Evolutionary conservation across 768 basidiomycete genomes (phyloP).

Genomic region (Xerocomus potaroensis): DNA sequence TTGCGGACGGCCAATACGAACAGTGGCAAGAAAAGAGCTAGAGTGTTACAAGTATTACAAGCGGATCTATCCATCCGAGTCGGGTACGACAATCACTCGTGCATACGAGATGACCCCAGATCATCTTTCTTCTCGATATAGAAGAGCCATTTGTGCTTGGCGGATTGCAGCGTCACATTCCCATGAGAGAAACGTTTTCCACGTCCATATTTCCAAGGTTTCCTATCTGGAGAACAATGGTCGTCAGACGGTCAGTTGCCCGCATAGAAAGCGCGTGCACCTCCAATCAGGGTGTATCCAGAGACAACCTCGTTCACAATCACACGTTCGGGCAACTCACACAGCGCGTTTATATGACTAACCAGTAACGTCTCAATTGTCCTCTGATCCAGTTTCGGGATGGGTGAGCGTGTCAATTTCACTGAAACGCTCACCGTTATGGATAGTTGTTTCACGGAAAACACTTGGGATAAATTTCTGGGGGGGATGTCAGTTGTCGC

Average conservation of each 20-base stretch:
- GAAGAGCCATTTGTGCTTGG: constrained; percentile 29
- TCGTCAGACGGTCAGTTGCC: constrained; percentile 1
- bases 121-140: constrained; percentile 10
- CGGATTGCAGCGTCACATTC: constrained; percentile 11
- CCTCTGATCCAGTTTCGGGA: constrained; percentile 5
- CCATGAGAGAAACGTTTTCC: constrained; percentile 26
- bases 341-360: constrained; percentile 14
- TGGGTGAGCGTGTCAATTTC: neutral
- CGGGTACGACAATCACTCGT: neutral
- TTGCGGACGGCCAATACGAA: constrained; percentile 52
- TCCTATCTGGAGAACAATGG: constrained; percentile 15
- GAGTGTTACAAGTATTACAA: neutral
- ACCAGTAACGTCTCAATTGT: constrained; percentile 24
- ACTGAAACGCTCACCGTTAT: constrained; percentile 18
- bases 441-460: constrained; percentile 5
- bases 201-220: constrained; percentile 27
- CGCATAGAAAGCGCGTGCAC: constrained; percentile 7
- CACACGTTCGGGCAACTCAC: constrained; percentile 15
- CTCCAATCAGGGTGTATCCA: constrained; percentile 21
- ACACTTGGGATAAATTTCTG: constrained; percentile 9
- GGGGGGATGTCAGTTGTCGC: constrained; percentile 1
- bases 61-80: neutral
- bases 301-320: constrained; percentile 4
- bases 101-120: neutral
- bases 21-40: constrained; percentile 68